Percentiles rank a stretch among this genome's conserved stretches.
phyloP scores from a whole-genome alignment of 2,329 filamentous ascomycete species.

The Lachnellula suecica region DNA sequence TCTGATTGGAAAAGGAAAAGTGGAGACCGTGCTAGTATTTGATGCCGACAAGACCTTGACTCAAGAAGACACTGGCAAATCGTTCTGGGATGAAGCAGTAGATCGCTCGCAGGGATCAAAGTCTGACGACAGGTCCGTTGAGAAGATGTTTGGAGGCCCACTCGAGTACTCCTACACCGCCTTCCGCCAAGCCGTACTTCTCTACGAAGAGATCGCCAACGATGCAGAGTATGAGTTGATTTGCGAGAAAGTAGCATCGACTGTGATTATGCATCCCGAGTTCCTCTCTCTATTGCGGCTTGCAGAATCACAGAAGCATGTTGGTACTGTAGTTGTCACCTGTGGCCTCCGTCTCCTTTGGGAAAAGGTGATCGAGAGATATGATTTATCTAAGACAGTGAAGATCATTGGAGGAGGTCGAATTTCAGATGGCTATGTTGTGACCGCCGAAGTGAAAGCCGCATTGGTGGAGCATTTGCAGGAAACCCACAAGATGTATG shows the following conservation, averaged over 20 bases:
- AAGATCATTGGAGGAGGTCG: constrained; percentile 53
- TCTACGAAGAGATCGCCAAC: constrained; percentile 47
- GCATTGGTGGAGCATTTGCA: constrained; percentile 43
- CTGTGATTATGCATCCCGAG: constrained; percentile 45
- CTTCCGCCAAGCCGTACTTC: constrained; percentile 52
- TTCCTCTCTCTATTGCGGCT: constrained; percentile 43
- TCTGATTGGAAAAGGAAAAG: not conserved
- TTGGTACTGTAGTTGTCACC: constrained; percentile 52
- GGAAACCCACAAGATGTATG: constrained; percentile 34
- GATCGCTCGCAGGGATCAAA: not conserved
- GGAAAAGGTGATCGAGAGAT: constrained; percentile 49
- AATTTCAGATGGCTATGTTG: constrained; percentile 45
- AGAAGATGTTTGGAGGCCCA: constrained; percentile 45
- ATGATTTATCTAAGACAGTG: constrained; percentile 41
- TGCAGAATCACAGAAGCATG: constrained; percentile 32
- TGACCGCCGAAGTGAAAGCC: constrained; percentile 52
- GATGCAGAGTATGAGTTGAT: constrained; percentile 41
- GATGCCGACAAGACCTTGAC: constrained; percentile 59
- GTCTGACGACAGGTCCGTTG: constrained; percentile 33
- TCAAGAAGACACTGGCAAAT: constrained; percentile 45
- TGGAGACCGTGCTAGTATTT: constrained; percentile 51
- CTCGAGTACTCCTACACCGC: constrained; percentile 51
- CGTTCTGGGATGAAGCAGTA: constrained; percentile 47
- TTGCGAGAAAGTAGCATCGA: constrained; percentile 44
- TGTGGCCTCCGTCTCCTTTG: constrained; percentile 54